phyloP scores from a whole-genome alignment of 495 filamentous ascomycete genomes.

The Penicillium steckii region DNA sequence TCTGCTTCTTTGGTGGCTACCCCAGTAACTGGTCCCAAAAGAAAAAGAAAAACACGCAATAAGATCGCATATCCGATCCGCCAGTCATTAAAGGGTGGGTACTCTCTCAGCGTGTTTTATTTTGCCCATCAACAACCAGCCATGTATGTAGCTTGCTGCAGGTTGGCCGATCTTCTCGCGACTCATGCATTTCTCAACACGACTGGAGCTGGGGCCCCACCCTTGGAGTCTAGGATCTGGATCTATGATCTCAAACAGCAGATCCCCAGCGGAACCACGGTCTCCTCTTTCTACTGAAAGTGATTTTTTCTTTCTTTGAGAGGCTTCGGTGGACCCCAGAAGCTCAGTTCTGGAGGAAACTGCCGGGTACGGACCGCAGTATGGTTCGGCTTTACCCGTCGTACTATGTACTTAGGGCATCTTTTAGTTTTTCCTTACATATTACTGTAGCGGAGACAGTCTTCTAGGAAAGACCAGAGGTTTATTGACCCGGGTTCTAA shows the following conservation, averaged over 20 bases:
- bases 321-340: slow-evolving; percentile 10
- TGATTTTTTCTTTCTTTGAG: too few species aligned
- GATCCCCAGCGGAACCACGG: slow-evolving; percentile 1
- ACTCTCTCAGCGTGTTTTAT: slow-evolving; percentile 7
- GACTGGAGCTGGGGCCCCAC: slow-evolving; percentile 12
- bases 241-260: slow-evolving; percentile 13
- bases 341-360: slow-evolving; percentile 21
- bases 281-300: not conserved
- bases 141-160: slow-evolving; percentile 30
- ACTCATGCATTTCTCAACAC: slow-evolving; percentile 21
- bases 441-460: slow-evolving; percentile 7
- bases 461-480: slow-evolving; percentile 4
- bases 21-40: slow-evolving; percentile 9
- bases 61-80: slow-evolving; percentile 2
- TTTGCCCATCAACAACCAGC: slow-evolving; percentile 20
- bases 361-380: slow-evolving; percentile 26
- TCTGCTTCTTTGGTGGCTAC: slow-evolving; percentile 2
- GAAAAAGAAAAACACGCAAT: not conserved
- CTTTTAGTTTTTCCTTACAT: too few species aligned
- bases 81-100: slow-evolving; percentile 18
- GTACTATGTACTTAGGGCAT: slow-evolving; percentile 13
- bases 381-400: slow-evolving; percentile 15
- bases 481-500: slow-evolving; percentile 4
- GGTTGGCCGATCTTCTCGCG: slow-evolving; percentile 27
- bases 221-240: slow-evolving; percentile 13